phyloP scores from a whole-genome alignment of 192 early-diverging fungal species.

The Coemansia sp. region DNA sequence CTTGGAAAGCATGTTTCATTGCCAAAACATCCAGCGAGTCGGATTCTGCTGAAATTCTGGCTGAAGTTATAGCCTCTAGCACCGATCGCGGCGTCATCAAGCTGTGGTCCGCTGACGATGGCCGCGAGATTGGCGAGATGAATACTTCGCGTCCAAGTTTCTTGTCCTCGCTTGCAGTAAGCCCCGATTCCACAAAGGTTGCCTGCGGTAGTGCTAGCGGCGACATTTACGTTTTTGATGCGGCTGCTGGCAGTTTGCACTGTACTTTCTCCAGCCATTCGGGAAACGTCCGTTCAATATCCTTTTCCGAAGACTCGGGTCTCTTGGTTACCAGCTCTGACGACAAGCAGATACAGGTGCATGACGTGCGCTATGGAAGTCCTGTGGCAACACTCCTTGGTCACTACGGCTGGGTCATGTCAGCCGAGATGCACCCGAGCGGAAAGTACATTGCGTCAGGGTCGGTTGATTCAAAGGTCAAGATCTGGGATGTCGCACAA shows the following conservation, averaged over 20 bases:
- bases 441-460: constrained; percentile 52
- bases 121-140: constrained; percentile 29
- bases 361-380: constrained; percentile 47
- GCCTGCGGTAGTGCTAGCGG: constrained; percentile 46
- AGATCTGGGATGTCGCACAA: constrained; percentile 55
- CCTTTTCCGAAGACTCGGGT: constrained; percentile 48
- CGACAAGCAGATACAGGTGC: constrained; percentile 53
- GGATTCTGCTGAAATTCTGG: not conserved
- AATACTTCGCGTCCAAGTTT: constrained; percentile 52
- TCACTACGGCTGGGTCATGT: constrained; percentile 53
- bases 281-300: constrained; percentile 47
- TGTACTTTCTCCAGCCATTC: constrained; percentile 54
- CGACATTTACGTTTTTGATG: constrained; percentile 46
- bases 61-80: constrained; percentile 33
- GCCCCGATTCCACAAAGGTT: constrained; percentile 39
- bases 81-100: constrained; percentile 40
- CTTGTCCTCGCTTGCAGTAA: constrained; percentile 41
- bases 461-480: constrained; percentile 50
- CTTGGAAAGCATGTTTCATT: constrained; percentile 51
- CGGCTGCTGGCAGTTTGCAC: constrained; percentile 25
- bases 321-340: constrained; percentile 45
- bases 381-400: constrained; percentile 40
- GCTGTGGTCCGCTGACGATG: constrained; percentile 41
- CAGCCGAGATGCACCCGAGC: constrained; percentile 44
- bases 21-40: not conserved